Evolutionary conservation across 495 filamentous ascomycete genomes (phyloP), one percentile per base, ranked within the genome.

Genomic region (Cladorrhinum samala): DNA sequence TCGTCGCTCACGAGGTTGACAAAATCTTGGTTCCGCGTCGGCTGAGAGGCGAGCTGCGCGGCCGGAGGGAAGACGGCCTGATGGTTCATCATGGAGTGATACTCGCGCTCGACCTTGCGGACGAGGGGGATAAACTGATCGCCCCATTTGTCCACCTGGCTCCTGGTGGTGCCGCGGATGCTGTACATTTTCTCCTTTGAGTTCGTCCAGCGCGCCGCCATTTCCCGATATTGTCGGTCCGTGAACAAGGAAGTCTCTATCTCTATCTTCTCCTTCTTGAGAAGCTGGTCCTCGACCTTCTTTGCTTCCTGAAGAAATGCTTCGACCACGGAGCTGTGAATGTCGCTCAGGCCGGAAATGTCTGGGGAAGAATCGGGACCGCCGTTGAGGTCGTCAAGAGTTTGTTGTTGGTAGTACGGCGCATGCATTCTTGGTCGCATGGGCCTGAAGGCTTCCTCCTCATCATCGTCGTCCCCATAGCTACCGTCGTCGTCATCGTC

Each of bases 311-410:
- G 76, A 9, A 94, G 76, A 46, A 96, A 83, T 48, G 76, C 73
- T 51, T 86, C 77, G 30, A 87, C 72, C 13, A 77, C 58, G 21
- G 74, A 74, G 9, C 71, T 66, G 53, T 79, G 76, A 16, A 78
- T 40, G 0, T 74, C 69, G 18, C 68, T 65, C 16, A 83, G 64
- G 50, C 79, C 75, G n/a, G 88, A 79, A 36, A 74, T 67, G 61
- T 96, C 89, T 2, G 67, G 72, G 1, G 81, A 87, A 53, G 95
- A 96, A 13, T 86, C 89, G 24, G 79, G 79, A 0, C 87, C 86
- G n/a, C n/a, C n/a, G n/a, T n/a, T n/a, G 6, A 86, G 64, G 18
- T 54, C 70, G 20, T 67, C 53, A 25, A 65, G 68, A 7, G 58
- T 61, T 18, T 56, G 60, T 46, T 62, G 63, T 24, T 54, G 58